Percentiles rank a stretch among this genome's conserved stretches.
Conservation (phyloP, 2,329 filamentous ascomycete genomes). For the Trichophyton simii region DNA sequence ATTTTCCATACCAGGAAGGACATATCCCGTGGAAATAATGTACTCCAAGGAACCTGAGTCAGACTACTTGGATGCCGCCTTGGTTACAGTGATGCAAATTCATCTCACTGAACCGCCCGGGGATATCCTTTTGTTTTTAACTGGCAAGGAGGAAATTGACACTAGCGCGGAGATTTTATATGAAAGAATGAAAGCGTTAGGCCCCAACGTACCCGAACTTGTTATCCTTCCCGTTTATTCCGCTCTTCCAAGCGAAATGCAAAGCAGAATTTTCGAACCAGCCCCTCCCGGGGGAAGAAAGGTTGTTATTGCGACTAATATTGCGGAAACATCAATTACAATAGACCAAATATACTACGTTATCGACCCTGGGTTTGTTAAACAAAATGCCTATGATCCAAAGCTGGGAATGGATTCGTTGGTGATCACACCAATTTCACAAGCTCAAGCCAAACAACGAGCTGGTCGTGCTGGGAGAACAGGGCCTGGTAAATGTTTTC, state of each 20-base stretch:
- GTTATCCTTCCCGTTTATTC: slow-evolving; percentile 95
- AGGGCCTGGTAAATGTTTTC: slow-evolving; percentile 89
- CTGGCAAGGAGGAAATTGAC: slow-evolving; percentile 95
- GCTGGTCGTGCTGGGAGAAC: slow-evolving; percentile 87
- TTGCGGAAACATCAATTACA: slow-evolving; percentile 93
- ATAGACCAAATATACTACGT: slow-evolving; percentile 98
- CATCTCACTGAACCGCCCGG: slow-evolving; percentile 84
- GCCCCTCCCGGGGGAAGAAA: slow-evolving; percentile 76
- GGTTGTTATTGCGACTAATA: slow-evolving; percentile 95
- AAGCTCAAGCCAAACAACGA: slow-evolving; percentile 90
- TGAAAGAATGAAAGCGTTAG: slow-evolving; percentile 92
- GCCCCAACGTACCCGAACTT: slow-evolving; percentile 78
- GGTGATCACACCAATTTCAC: slow-evolving; percentile 89
- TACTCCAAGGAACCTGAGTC: slow-evolving; percentile 91
- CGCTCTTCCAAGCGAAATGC: slow-evolving; percentile 82
- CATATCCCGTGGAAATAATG: slow-evolving; percentile 89
- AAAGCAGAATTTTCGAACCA: slow-evolving; percentile 87
- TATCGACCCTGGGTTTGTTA: slow-evolving; percentile 92
- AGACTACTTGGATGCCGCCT: slow-evolving; percentile 83
- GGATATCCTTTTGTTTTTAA: slow-evolving; percentile 93
- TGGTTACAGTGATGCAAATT: slow-evolving; percentile 98
- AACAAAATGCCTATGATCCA: slow-evolving; percentile 92
- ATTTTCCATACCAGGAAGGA: slow-evolving; percentile 89
- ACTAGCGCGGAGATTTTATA: slow-evolving; percentile 83
- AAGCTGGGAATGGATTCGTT: slow-evolving; percentile 97